Conservation (phyloP, 2,329 filamentous ascomycete species). For the Aspergillus neotritici region DNA sequence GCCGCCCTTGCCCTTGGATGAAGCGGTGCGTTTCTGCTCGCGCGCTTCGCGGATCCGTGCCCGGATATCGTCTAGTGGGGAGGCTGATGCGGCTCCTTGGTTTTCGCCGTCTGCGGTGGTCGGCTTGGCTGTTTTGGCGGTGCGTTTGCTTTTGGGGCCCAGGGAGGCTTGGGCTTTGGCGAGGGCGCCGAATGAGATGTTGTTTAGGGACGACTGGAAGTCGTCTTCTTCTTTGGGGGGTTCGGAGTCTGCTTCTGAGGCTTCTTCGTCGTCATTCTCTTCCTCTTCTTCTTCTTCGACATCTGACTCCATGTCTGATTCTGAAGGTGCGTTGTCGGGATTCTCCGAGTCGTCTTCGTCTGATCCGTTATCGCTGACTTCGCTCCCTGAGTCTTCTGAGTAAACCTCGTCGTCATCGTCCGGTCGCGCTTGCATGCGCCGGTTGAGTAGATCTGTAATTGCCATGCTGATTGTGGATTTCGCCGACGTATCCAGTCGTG, state of each 20-base stretch:
- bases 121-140: slow-evolving; percentile 13
- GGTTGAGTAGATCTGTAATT: slow-evolving; percentile 35
- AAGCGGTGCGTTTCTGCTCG: slow-evolving; percentile 37
- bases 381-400: slow-evolving; percentile 24
- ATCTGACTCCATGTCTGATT: slow-evolving; percentile 35
- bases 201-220: slow-evolving; percentile 43
- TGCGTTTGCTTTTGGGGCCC: slow-evolving; percentile 34
- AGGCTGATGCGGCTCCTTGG: slow-evolving; percentile 15
- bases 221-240: slow-evolving; percentile 32
- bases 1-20: slow-evolving; percentile 17
- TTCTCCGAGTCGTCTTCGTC: slow-evolving; percentile 23
- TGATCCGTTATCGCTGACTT: slow-evolving; percentile 14
- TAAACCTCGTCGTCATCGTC: slow-evolving; percentile 40
- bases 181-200: slow-evolving; percentile 82
- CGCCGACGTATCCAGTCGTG: neutral
- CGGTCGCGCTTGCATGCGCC: slow-evolving; percentile 37
- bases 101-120: slow-evolving; percentile 3
- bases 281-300: slow-evolving; percentile 36
- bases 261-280: slow-evolving; percentile 32
- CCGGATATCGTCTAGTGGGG: slow-evolving; percentile 35
- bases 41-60: slow-evolving; percentile 37
- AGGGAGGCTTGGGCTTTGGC: slow-evolving; percentile 76
- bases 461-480: slow-evolving; percentile 23
- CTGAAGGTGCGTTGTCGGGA: slow-evolving; percentile 35
- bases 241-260: slow-evolving; percentile 32